Conservation (phyloP, 176 grass and related monocot species). For the Oryza brachyantha region DNA sequence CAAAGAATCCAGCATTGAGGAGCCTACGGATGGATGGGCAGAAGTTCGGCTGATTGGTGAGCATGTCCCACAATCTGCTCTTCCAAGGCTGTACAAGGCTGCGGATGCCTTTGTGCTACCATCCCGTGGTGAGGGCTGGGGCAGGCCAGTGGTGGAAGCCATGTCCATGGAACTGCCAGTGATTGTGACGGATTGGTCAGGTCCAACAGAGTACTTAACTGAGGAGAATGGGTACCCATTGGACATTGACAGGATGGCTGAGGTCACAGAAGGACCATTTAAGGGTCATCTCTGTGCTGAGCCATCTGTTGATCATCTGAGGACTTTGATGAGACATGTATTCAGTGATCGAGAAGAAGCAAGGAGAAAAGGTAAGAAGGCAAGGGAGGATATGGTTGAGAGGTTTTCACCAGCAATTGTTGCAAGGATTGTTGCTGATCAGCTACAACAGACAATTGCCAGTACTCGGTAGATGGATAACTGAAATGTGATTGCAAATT, state of each 20-base stretch:
- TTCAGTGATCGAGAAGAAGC: constrained; percentile 40
- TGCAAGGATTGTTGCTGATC: constrained; percentile 47
- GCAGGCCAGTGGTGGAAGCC: constrained; percentile 59
- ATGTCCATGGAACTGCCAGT: constrained; percentile 72
- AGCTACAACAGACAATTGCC: constrained; percentile 34
- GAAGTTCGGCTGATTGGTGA: constrained; percentile 36
- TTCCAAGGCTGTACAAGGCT: constrained; percentile 62
- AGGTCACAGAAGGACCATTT: constrained; percentile 58
- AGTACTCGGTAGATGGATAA: background rate
- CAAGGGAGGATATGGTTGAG: constrained; percentile 51
- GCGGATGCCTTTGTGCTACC: constrained; percentile 55
- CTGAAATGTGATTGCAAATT: background rate
- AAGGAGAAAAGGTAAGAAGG: constrained; percentile 48
- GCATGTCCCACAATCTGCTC: constrained; percentile 54
- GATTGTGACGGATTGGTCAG: constrained; percentile 71
- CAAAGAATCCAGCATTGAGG: constrained; percentile 26
- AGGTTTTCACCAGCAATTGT: constrained; percentile 59
- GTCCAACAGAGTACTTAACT: constrained; percentile 60
- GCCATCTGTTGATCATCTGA: constrained; percentile 47
- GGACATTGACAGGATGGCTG: constrained; percentile 28
- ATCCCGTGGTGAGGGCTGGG: constrained; percentile 64
- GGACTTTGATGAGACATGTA: constrained; percentile 54
- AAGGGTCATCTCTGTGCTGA: constrained; percentile 57
- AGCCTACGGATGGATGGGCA: constrained; percentile 51
- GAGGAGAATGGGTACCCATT: constrained; percentile 68